Percentiles rank a stretch among this genome's conserved stretches.
Conservation (phyloP, 164 flowering plant species). For the Macadamia integrifolia region DNA sequence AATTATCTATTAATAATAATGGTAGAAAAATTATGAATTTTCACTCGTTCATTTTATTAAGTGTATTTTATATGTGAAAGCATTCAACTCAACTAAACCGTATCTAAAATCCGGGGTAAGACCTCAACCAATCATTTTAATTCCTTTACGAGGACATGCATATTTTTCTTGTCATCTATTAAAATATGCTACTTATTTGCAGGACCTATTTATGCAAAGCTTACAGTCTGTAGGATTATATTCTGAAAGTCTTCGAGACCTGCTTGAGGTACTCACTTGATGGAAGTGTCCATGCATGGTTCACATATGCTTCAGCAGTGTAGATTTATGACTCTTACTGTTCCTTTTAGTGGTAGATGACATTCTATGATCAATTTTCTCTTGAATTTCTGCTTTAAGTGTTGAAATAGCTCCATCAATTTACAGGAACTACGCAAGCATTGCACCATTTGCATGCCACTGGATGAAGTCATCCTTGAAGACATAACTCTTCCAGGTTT, state of each 20-base stretch:
- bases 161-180: not conserved
- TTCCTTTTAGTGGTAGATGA: not conserved
- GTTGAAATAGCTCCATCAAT: not conserved
- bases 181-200: conserved; percentile 17
- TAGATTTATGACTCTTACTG: no score
- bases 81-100: no score
- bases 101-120: no score
- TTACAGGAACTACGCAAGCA: conserved; percentile 61
- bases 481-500: conserved; percentile 88
- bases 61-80: no score
- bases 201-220: conserved; percentile 87
- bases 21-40: no score
- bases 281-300: no score
- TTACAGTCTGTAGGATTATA: conserved; percentile 73
- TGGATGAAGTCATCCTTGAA: conserved; percentile 78
- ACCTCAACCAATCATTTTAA: no score
- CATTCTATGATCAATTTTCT: conserved; percentile 1
- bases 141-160: not conserved
- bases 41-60: no score
- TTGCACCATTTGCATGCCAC: conserved; percentile 22
- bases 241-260: conserved; percentile 60
- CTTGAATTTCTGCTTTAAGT: not conserved
- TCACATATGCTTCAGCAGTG: no score
- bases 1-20: no score
- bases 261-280: conserved; percentile 62